Base-by-base conservation (phyloP, 257 asterid species). In the Capsicum pubescens region DNA sequence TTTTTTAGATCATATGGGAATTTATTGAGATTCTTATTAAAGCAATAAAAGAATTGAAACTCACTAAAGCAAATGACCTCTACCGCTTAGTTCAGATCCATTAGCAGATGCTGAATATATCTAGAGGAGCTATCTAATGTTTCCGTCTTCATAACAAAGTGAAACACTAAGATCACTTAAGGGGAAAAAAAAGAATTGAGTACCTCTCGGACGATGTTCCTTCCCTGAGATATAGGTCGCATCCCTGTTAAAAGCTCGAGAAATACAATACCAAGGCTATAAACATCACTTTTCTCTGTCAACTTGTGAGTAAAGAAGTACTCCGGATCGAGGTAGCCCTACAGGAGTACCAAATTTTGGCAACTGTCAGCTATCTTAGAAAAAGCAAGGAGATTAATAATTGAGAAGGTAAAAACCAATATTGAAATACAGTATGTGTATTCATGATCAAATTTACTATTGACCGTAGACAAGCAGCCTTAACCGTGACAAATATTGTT, bases 271-370 rank as follows among this genome's bases (percentile, higher is more conserved):
- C 82, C 82, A 26, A 77, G 82, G 64, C 82, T 77, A 55, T 77
- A 77, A 26, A 77, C 50, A 77, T 77, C 82, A 54, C 82, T 77
- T 77, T 54, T 77, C 16, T 77, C 82, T 4, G 82, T 77, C 82
- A 77, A 77, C 82, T 77, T 77, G 82, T 77, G 82, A 32, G 64
- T 77, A 1, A 54, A 54, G 50, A 77, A 54, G 64, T 77, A 77
- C 82, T 77, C 82, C 14, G 82, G 82, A 77, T 77, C 82, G 32
- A 77, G 66, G 82, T 77, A 77, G 6, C 82, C 82, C 82, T 77
- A 15, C 32, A 77, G 3, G 2, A 77, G 64, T 77, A 26, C 15
- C 64, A 77, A 26, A 77, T 26, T 52, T 14, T 26, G 64, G 82
- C 82, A 54, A 77, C 16, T 77, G 82, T 77, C 50, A 77, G 26